Percentiles rank a stretch among this genome's conserved stretches.
phyloP scores from a whole-genome alignment of 208 protist species.

The Trypanosoma caninum region DNA sequence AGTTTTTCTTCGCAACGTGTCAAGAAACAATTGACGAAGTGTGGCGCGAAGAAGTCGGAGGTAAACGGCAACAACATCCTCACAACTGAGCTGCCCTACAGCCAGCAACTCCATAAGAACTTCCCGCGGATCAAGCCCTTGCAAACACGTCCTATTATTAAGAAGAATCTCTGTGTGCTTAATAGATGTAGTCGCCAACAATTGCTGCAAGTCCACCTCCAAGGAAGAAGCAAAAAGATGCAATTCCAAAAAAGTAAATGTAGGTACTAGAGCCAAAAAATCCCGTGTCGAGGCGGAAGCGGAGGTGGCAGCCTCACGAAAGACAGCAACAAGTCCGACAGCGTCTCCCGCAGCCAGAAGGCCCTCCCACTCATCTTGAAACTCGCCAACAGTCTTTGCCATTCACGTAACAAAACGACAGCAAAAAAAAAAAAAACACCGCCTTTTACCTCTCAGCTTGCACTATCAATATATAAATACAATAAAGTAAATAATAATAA shows the following conservation, averaged over 20 bases:
- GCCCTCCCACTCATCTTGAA: neutral
- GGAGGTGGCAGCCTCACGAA: conserved; percentile 9
- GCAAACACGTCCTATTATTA: neutral
- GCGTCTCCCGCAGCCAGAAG: conserved; percentile 19
- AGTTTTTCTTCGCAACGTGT: conserved; percentile 25
- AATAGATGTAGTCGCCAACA: neutral
- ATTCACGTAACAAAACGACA: neutral
- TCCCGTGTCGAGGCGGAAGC: neutral
- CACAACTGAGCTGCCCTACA: neutral
- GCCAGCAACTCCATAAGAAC: conserved; percentile 24
- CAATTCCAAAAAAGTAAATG: conserved; percentile 17
- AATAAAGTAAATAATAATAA: neutral
- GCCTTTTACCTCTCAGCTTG: too few species aligned
- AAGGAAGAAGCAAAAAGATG: conserved; percentile 9
- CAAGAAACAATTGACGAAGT: conserved; percentile 32
- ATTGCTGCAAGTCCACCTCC: conserved; percentile 8
- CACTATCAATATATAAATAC: too few species aligned
- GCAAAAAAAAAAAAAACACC: conserved; percentile 11
- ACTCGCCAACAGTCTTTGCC: neutral
- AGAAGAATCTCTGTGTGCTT: neutral
- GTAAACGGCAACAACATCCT: conserved; percentile 15
- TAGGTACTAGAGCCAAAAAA: neutral
- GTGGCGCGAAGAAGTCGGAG: conserved; percentile 18
- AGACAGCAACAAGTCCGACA: conserved; percentile 11
- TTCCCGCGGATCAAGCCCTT: conserved; percentile 26